These are phyloP conservation scores for Hyaloscypha hepaticicola DNA, from an alignment of 495 filamentous ascomycete genomes.

Conservation along the genomic window DNA sequence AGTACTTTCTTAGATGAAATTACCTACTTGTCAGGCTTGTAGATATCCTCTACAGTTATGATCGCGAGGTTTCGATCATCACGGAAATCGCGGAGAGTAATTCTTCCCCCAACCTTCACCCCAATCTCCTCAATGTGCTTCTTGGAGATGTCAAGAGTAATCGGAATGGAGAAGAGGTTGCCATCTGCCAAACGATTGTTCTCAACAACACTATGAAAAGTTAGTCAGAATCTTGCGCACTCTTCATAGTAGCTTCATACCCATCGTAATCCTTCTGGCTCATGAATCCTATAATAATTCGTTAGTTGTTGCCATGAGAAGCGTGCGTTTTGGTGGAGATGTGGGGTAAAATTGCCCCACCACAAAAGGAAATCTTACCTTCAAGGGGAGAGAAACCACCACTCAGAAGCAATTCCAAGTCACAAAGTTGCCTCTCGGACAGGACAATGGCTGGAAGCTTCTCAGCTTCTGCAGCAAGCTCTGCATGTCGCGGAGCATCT, in stretches of 20 bases:
- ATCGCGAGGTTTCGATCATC: constrained; percentile 96
- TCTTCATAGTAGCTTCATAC: constrained; percentile 47
- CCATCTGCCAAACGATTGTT: constrained; percentile 83
- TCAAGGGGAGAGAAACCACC: constrained; percentile 97
- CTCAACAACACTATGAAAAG: constrained; percentile 69
- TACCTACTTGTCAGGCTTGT: constrained; percentile 91
- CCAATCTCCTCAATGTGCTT: constrained; percentile 67
- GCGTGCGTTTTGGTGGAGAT: background rate
- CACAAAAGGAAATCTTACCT: constrained; percentile 56
- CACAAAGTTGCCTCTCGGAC: constrained; percentile 91
- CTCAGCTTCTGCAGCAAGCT: constrained; percentile 83
- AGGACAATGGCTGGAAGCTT: constrained; percentile 80
- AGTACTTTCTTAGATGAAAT: constrained; percentile 12
- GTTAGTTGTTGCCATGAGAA: constrained; percentile 12
- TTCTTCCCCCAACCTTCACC: constrained; percentile 73
- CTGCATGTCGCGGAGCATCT: constrained; percentile 72
- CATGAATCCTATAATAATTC: constrained; percentile 74
- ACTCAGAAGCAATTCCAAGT: constrained; percentile 93
- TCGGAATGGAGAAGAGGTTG: constrained; percentile 94
- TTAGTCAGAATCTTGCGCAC: constrained; percentile 10
- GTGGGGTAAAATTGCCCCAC: constrained; percentile 25
- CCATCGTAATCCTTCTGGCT: constrained; percentile 93
- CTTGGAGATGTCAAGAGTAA: constrained; percentile 82
- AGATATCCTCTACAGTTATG: constrained; percentile 92
- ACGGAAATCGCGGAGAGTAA: constrained; percentile 91